These are phyloP conservation scores for Lachancea quebecensis DNA, from an alignment of 805 yeast genomes.

Conservation along the genomic window DNA sequence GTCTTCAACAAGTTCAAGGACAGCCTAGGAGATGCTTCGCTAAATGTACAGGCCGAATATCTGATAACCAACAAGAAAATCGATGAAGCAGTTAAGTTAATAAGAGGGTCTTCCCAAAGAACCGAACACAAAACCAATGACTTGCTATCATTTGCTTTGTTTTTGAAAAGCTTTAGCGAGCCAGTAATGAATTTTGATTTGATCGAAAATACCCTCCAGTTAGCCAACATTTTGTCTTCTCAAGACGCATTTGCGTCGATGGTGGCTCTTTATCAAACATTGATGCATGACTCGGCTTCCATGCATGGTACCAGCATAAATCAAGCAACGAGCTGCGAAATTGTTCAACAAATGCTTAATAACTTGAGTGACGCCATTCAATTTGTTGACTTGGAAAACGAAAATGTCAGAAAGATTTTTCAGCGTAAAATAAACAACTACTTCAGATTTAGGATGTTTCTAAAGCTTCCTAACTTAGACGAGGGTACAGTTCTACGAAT, in stretches of 20 bases:
- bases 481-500: slow-evolving; percentile 17
- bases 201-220: slow-evolving; percentile 24
- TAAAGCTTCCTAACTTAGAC: slow-evolving; percentile 17
- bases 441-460: slow-evolving; percentile 23
- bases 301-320: not conserved
- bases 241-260: slow-evolving; percentile 17
- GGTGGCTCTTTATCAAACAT: slow-evolving; percentile 10
- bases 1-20: slow-evolving; percentile 15
- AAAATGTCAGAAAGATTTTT: slow-evolving; percentile 5
- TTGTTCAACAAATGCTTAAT: slow-evolving; percentile 25
- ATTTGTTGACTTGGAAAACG: slow-evolving; percentile 11
- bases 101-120: slow-evolving; percentile 10
- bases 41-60: slow-evolving; percentile 20
- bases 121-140: slow-evolving; percentile 17
- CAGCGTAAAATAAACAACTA: slow-evolving; percentile 19
- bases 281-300: not conserved
- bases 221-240: slow-evolving; percentile 24
- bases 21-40: slow-evolving; percentile 10
- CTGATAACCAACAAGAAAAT: slow-evolving; percentile 15
- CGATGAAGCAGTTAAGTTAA: slow-evolving; percentile 18
- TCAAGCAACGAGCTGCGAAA: slow-evolving; percentile 6
- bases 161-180: slow-evolving; percentile 19
- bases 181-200: slow-evolving; percentile 8
- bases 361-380: slow-evolving; percentile 20
- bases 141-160: slow-evolving; percentile 20